These are phyloP conservation scores for Pilasporangium apinafurcum DNA, from an alignment of 352 stramenopile genomes.

Conservation along the genomic window DNA sequence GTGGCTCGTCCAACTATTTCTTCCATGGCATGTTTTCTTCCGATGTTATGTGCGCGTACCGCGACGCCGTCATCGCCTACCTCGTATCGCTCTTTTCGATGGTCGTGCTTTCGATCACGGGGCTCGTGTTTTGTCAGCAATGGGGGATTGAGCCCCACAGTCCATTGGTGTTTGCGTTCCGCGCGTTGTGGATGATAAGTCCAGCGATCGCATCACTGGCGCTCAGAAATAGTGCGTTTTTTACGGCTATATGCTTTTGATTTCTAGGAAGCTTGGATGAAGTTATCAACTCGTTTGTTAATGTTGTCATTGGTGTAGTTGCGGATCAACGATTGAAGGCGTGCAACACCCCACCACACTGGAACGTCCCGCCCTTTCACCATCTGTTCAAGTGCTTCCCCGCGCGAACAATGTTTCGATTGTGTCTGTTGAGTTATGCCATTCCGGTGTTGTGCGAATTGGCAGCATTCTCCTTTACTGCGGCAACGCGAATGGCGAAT, in stretches of 20 bases:
- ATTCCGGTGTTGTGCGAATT: constrained; percentile 80
- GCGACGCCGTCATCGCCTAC: constrained; percentile 76
- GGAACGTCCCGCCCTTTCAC: constrained; percentile 77
- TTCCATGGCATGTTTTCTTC: constrained; percentile 86
- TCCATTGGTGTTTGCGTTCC: constrained; percentile 45
- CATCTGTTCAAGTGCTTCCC: constrained; percentile 82
- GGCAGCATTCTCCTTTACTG: constrained; percentile 80
- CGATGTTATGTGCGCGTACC: constrained; percentile 80
- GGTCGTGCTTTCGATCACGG: constrained; percentile 74
- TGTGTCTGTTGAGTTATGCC: constrained; percentile 74
- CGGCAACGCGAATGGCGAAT: constrained; percentile 83
- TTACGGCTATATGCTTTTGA: constrained; percentile 5
- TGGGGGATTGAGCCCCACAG: constrained; percentile 54
- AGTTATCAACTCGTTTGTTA: too few relatives aligned
- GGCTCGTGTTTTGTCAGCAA: constrained; percentile 79
- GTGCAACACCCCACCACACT: constrained; percentile 76
- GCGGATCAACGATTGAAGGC: constrained; percentile 60
- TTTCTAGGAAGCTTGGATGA: too few relatives aligned
- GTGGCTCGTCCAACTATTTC: constrained; percentile 76
- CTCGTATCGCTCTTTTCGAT: constrained; percentile 73
- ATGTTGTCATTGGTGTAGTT: constrained; percentile 27
- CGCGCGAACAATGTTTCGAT: constrained; percentile 64
- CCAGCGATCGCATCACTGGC: constrained; percentile 63
- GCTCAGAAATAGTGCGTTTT: constrained; percentile 57
- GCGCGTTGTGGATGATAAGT: constrained; percentile 68